Conservation (phyloP, 768 basidiomycete species). For the Plicaturopsis crispa region DNA sequence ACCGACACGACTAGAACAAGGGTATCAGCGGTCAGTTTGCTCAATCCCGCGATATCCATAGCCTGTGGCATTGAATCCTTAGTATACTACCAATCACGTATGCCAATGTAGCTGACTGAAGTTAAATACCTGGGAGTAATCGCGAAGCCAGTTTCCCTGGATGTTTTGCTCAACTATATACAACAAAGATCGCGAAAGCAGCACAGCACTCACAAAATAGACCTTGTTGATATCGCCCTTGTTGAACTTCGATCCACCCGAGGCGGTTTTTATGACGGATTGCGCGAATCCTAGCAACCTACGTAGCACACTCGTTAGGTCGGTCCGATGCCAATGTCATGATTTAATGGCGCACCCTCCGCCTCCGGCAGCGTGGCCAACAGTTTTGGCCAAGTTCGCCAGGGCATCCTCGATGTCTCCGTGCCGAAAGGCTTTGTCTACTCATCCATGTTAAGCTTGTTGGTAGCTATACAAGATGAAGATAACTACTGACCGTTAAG, state of each 20-base stretch:
- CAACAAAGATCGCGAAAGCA: background rate
- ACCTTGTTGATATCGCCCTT: constrained; percentile 62
- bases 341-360: no score
- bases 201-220: constrained; percentile 40
- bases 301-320: no score
- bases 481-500: constrained; percentile 37
- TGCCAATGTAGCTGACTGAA: background rate
- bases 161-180: constrained; percentile 1
- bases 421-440: constrained; percentile 69
- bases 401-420: constrained; percentile 72
- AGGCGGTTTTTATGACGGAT: constrained; percentile 33
- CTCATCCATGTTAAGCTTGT: background rate
- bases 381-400: constrained; percentile 48
- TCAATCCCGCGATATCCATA: constrained; percentile 65
- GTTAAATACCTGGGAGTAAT: constrained; percentile 50
- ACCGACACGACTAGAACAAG: constrained; percentile 52
- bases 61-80: constrained; percentile 33
- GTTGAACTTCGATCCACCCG: constrained; percentile 52
- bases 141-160: constrained; percentile 64
- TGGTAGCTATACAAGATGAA: background rate
- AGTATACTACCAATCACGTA: no score
- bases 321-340: no score
- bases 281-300: constrained; percentile 46
- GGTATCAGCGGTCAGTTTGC: constrained; percentile 57
- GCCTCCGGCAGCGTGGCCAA: constrained; percentile 35